Evolutionary conservation across 441 rosid genomes (phyloP).

Genomic region (Pelargonium myrrhifolium): DNA sequence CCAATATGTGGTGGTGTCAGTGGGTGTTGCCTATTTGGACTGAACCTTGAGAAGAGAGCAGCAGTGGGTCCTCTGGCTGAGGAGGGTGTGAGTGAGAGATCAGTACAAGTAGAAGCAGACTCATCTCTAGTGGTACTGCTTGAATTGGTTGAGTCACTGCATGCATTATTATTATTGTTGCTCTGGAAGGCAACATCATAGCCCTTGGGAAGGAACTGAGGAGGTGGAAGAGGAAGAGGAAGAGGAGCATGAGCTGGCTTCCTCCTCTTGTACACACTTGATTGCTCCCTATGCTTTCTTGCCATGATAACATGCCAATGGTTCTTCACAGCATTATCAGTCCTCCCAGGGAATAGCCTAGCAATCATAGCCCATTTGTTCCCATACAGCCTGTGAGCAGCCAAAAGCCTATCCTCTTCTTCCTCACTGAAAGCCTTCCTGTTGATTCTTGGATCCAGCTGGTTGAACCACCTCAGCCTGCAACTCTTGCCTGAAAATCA

Average conservation of each 20-base stretch:
- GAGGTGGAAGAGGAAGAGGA: conserved; percentile 29
- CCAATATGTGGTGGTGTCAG: conserved; percentile 15
- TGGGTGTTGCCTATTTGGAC: not conserved
- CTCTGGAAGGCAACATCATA: not conserved
- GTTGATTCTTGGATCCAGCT: conserved; percentile 76
- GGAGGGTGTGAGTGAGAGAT: conserved; percentile 55
- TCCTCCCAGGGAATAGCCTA: conserved; percentile 74
- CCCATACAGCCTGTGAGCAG: conserved; percentile 70
- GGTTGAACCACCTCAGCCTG: conserved; percentile 80
- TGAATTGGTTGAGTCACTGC: conserved; percentile 43
- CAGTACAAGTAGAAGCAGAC: conserved; percentile 52
- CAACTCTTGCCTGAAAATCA: conserved; percentile 64
- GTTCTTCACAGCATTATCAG: conserved; percentile 83
- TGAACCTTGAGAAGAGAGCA: conserved; percentile 22
- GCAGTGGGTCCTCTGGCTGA: conserved; percentile 28
- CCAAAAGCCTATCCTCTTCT: conserved; percentile 75
- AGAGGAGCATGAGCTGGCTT: conserved; percentile 39
- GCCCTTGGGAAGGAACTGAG: conserved; percentile 19
- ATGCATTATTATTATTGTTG: conserved; percentile 17
- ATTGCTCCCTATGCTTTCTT: conserved; percentile 68
- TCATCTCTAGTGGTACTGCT: conserved; percentile 36
- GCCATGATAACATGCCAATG: conserved; percentile 92
- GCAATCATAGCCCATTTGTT: conserved; percentile 94
- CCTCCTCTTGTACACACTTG: conserved; percentile 55
- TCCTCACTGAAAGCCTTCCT: conserved; percentile 69